phyloP scores from a whole-genome alignment of 106 monocot genomes.

The Triglochin maritima region DNA sequence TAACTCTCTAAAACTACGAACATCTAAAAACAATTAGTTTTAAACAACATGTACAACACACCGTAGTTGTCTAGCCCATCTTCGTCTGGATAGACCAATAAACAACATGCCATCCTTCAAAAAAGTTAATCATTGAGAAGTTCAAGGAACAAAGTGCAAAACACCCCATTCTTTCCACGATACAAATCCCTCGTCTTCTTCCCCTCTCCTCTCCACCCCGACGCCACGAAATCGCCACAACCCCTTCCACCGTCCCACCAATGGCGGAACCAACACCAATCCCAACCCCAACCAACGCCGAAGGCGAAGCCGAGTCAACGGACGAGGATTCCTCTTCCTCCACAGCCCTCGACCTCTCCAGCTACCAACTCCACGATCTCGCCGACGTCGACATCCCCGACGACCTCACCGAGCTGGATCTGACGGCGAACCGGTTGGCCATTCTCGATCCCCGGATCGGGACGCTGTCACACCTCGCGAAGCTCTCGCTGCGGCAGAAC shows the following conservation, averaged over 20 bases:
- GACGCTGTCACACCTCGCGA: conserved; percentile 37
- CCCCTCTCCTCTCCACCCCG: no score
- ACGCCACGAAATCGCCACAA: no score
- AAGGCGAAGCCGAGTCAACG: not conserved
- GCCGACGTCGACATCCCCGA: conserved; percentile 55
- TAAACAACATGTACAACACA: no score
- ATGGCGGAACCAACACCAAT: conserved; percentile 1
- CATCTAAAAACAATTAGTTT: no score
- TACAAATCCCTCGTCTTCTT: no score
- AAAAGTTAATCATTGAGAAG: no score
- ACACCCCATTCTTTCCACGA: no score
- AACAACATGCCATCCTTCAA: no score
- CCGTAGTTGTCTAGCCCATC: no score
- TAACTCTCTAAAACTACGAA: no score
- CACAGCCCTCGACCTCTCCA: conserved; percentile 67
- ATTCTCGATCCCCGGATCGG: conserved; percentile 54
- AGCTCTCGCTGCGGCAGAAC: conserved; percentile 89
- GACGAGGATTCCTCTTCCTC: not conserved
- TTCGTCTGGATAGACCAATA: no score
- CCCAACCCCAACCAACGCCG: not conserved
- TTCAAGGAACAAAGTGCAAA: no score
- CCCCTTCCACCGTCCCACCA: not conserved
- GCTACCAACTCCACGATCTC: conserved; percentile 94
- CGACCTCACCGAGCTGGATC: conserved; percentile 68
- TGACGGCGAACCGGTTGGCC: conserved; percentile 83